Base-by-base conservation (phyloP, 1,284 basidiomycete genomes). In the Flammula alnicola region DNA sequence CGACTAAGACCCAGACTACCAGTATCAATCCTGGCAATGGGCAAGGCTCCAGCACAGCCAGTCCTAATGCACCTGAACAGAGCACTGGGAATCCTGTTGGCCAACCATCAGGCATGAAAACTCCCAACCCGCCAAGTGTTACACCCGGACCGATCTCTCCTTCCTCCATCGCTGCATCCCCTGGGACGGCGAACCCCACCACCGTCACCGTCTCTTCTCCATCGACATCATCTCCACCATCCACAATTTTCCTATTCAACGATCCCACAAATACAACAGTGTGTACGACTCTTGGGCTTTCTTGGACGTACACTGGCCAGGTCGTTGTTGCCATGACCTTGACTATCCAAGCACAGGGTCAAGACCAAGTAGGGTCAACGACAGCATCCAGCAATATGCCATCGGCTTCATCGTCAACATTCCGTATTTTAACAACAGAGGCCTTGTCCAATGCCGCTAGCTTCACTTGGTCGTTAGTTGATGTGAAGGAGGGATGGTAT, bases 401-500 rank as follows among this genome's bases (percentile, higher is more conserved):
- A 31, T 47, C 40, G 38, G n/a, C 37, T 9, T 14, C 26, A n/a
- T 26, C 33, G 27, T 43, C 49, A 35, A 26, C 26, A 29, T 17
- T 46, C 31, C 57, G 49, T 26, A 51, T 48, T 10, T 22, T 61
- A 12, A 48, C 54, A 9, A 51, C 52, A 8, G 39, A 51, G 22
- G 30, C 50, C 14, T 38, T 47, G 9, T 44, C 56, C 11, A 46
- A 37, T 14, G 42, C 44, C 4, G 35, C 45, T 29, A 38, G 9
- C 14, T 53, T 52, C 31, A 36, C 42, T 23, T 60, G 60, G 60
- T 25, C 19, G 9, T 38, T 44, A 11, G 56, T 62, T 4, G 55
- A 60, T 26, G 43, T 58, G 1, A 35, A 41, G 9, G 43, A 50
- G 23, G 60, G 58, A 25, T 58, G 52, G 52, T 60, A 62, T 23